Percentiles rank a stretch among this genome's conserved stretches.
phyloP scores from a whole-genome alignment of 164 flowering plant species.

The Chloranthus sessilifolius region DNA sequence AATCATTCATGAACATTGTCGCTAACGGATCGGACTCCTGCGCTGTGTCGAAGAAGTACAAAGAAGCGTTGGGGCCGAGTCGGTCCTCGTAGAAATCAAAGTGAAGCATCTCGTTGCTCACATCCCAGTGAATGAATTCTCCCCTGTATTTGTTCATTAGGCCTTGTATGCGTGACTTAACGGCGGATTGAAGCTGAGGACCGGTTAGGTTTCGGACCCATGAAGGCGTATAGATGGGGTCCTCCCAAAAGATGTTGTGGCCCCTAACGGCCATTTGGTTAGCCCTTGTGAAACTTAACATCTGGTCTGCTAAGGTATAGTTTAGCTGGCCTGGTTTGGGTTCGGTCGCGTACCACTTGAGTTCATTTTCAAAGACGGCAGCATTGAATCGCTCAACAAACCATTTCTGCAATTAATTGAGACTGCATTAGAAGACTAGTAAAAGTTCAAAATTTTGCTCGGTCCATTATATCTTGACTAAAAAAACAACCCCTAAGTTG shows the following conservation, averaged over 20 bases:
- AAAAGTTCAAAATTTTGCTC: too few species aligned
- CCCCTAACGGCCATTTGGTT: conserved; percentile 65
- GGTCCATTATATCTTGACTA: too few species aligned
- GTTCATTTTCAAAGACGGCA: conserved; percentile 92
- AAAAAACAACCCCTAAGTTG: too few species aligned
- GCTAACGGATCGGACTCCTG: conserved; percentile 68
- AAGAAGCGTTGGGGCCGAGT: conserved; percentile 62
- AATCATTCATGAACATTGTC: conserved; percentile 83
- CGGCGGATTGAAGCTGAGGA: conserved; percentile 40
- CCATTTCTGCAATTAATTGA: conserved; percentile 51
- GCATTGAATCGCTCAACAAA: conserved; percentile 78
- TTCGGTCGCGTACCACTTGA: conserved; percentile 92
- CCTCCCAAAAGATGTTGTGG: conserved; percentile 97
- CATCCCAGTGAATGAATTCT: conserved; percentile 94
- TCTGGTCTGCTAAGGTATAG: conserved; percentile 68
- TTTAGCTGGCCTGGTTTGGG: conserved; percentile 53
- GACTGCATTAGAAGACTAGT: too few species aligned
- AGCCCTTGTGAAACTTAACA: conserved; percentile 62
- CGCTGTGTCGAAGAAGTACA: conserved; percentile 52
- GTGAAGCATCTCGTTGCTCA: conserved; percentile 90
- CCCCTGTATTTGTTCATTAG: conserved; percentile 63
- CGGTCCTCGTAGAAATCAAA: conserved; percentile 72
- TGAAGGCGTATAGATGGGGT: conserved; percentile 60
- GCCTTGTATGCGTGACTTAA: conserved; percentile 53
- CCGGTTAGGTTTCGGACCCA: conserved; percentile 78